phyloP scores from a whole-genome alignment of 163 green algal genomes.

The Coccomyxa subellipsoidea region DNA sequence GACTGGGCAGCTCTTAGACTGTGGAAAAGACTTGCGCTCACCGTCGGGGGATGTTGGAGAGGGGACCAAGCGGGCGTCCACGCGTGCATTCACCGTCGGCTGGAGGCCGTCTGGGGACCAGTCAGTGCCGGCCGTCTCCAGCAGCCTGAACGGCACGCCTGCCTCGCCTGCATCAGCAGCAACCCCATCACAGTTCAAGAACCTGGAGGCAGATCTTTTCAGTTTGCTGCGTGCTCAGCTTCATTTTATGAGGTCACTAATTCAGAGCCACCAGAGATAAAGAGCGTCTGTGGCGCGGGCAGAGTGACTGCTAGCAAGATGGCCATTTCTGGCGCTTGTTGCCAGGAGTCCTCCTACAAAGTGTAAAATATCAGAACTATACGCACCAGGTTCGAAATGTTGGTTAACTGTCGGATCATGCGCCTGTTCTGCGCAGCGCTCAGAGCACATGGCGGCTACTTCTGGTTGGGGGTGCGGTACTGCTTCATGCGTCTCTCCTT shows the following conservation, averaged over 20 bases:
- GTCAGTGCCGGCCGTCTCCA: constrained; percentile 24
- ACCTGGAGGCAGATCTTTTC: too few species aligned
- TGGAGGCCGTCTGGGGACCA: constrained; percentile 32
- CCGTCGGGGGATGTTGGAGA: constrained; percentile 22
- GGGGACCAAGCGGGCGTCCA: constrained; percentile 77
- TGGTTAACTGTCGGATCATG: not conserved
- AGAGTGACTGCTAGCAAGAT: too few species aligned
- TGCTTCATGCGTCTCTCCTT: constrained; percentile 50
- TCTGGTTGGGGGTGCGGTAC: constrained; percentile 10
- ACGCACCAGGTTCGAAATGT: not conserved
- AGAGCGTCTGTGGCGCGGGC: too few species aligned
- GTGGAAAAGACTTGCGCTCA: not conserved
- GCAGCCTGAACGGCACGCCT: constrained; percentile 18
- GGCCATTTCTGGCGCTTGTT: too few species aligned
- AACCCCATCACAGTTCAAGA: not conserved
- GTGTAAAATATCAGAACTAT: not conserved
- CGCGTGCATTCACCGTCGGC: constrained; percentile 50
- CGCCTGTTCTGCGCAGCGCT: not conserved
- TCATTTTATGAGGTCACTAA: too few species aligned
- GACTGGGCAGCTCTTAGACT: too few species aligned
- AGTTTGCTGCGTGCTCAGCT: too few species aligned
- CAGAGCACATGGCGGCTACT: not conserved
- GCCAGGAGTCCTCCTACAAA: too few species aligned
- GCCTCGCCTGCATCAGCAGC: not conserved
- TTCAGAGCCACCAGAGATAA: too few species aligned